These are phyloP conservation scores for Brassica napus DNA, from an alignment of 345 rosid genomes.

Conservation along the genomic window Da-Ae NC_063452.1:24511501-24512000, in stretches of 20 bases:
- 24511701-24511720: slow-evolving; percentile 1
- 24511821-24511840: slow-evolving; percentile 49
- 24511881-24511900: slow-evolving; percentile 53
- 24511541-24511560: too few relatives aligned
- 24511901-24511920: slow-evolving; percentile 42
- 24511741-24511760: slow-evolving; percentile 25
- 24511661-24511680: not conserved
- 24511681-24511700: not conserved
- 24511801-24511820: slow-evolving; percentile 51
- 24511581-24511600: not conserved
- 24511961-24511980: slow-evolving; percentile 77
- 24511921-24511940: slow-evolving; percentile 46
- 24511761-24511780: not conserved
- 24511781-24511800: not conserved
- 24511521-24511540: not conserved
- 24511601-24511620: not conserved
- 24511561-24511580: not conserved
- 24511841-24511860: slow-evolving; percentile 52
- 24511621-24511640: not conserved
- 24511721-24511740: slow-evolving; percentile 39
- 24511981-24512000: slow-evolving; percentile 6
- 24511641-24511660: not conserved
- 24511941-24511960: slow-evolving; percentile 53
- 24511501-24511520: slow-evolving; percentile 41
- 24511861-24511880: slow-evolving; percentile 68